These are phyloP conservation scores for Metschnikowia lachancei DNA, from an alignment of 805 yeast genomes.

Conservation along the genomic window DNA sequence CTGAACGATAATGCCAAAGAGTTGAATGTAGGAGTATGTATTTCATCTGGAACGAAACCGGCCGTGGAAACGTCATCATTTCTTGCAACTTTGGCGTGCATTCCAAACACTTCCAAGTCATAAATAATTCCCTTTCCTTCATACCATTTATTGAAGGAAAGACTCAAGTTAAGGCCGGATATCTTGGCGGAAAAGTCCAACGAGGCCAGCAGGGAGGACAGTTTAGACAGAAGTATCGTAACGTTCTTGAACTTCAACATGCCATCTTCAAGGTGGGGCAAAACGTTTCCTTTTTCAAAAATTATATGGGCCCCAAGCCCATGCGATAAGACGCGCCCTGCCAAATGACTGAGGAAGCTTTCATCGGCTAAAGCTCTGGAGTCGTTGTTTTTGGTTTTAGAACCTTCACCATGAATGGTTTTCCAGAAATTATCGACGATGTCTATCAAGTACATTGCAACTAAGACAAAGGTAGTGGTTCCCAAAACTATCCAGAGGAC, in stretches of 20 bases:
- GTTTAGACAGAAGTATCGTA: conserved; percentile 16
- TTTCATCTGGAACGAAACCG: conserved; percentile 23
- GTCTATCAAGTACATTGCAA: conserved; percentile 45
- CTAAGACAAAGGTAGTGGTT: conserved; percentile 55
- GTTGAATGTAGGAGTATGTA: conserved; percentile 29
- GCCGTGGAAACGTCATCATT: background rate
- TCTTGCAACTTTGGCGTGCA: conserved; percentile 36
- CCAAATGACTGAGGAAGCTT: conserved; percentile 31
- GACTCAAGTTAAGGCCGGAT: conserved; percentile 42
- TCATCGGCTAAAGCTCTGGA: conserved; percentile 13
- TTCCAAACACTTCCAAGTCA: conserved; percentile 48
- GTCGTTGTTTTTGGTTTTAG: background rate
- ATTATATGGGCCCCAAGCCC: conserved; percentile 38
- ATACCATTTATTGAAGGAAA: conserved; percentile 54
- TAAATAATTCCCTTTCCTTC: conserved; percentile 52
- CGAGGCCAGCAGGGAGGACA: conserved; percentile 16
- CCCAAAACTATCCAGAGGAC: conserved; percentile 54
- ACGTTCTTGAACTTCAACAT: conserved; percentile 46
- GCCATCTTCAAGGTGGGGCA: conserved; percentile 51
- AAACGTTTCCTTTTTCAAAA: conserved; percentile 38
- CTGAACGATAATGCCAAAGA: conserved; percentile 21
- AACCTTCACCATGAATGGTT: conserved; percentile 22
- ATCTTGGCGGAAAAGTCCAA: conserved; percentile 35
- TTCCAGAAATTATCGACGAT: conserved; percentile 29
- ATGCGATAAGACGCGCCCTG: conserved; percentile 37